A percentile compares a stretch with the other conserved stretches of the same genome.
phyloP scores from a whole-genome alignment of 1,284 basidiomycete genomes.

The Rhodotorula sp. region DNA sequence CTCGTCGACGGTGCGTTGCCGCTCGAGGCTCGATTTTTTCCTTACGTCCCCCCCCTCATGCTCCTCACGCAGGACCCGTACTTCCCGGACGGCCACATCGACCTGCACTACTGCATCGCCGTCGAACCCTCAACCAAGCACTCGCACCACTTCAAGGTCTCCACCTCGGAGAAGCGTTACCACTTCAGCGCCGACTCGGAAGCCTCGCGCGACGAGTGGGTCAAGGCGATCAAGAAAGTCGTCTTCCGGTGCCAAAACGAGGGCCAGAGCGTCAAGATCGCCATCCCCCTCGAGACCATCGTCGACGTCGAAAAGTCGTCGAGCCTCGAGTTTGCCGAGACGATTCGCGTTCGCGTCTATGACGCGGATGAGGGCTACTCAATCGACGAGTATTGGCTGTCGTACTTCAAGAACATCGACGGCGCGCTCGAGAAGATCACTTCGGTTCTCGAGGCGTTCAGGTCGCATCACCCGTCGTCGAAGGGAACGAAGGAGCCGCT shows the following conservation, averaged over 20 bases:
- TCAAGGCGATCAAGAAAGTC: conserved; percentile 79
- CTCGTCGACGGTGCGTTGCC: conserved; percentile 69
- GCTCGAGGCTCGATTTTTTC: conserved; percentile 7
- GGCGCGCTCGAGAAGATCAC: conserved; percentile 74
- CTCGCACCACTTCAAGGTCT: conserved; percentile 46
- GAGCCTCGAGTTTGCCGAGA: conserved; percentile 82
- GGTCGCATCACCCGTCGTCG: conserved; percentile 35
- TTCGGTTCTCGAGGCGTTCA: conserved; percentile 59
- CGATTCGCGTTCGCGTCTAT: conserved; percentile 84
- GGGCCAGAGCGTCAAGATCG: conserved; percentile 94
- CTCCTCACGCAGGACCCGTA: conserved; percentile 70
- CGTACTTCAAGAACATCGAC: conserved; percentile 79
- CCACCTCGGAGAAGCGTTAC: conserved; percentile 46
- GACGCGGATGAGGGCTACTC: conserved; percentile 73
- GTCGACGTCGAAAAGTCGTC: conserved; percentile 82
- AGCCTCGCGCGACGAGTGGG: conserved; percentile 60
- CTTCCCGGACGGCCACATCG: conserved; percentile 91
- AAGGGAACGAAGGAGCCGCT: conserved; percentile 14
- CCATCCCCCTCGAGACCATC: conserved; percentile 86
- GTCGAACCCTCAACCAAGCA: conserved; percentile 69
- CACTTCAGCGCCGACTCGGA: conserved; percentile 47
- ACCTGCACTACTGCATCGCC: conserved; percentile 83
- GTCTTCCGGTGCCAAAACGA: conserved; percentile 94
- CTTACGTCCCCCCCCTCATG: background rate
- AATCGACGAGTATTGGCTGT: conserved; percentile 87